A percentile compares a stretch with the other conserved stretches of the same genome.
phyloP scores from a whole-genome alignment of 768 basidiomycete species.

The Collybia mongolica region DNA sequence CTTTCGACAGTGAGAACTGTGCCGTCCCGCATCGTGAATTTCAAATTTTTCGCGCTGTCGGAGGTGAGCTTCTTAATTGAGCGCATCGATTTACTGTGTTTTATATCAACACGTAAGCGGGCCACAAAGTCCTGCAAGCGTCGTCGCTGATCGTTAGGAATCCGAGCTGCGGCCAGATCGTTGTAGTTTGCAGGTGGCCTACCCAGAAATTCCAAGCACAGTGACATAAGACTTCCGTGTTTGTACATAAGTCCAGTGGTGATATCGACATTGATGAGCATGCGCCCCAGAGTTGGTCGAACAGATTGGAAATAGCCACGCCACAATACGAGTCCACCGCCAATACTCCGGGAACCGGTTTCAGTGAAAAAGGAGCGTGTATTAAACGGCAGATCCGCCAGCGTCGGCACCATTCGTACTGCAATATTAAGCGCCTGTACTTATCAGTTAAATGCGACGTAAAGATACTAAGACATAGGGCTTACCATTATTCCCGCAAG shows the following conservation, averaged over 20 bases:
- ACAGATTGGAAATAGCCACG: constrained; percentile 82
- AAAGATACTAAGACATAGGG: neutral
- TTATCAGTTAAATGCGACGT: neutral
- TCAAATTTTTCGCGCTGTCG: constrained; percentile 44
- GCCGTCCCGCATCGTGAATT: constrained; percentile 56
- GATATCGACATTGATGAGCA: constrained; percentile 78
- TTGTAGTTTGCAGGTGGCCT: constrained; percentile 25
- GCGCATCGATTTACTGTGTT: neutral
- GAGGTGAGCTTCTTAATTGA: constrained; percentile 1
- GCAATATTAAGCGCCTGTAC: constrained; percentile 70
- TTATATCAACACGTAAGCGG: neutral
- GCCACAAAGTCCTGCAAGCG: neutral
- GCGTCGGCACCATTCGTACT: constrained; percentile 70
- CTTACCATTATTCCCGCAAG: constrained; percentile 56
- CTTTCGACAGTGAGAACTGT: constrained; percentile 50
- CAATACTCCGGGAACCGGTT: constrained; percentile 48
- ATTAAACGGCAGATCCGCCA: constrained; percentile 62
- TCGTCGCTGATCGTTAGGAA: constrained; percentile 50
- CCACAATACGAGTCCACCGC: constrained; percentile 68
- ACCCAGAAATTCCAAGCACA: constrained; percentile 57
- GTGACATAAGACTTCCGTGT: constrained; percentile 52
- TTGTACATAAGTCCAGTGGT: constrained; percentile 77
- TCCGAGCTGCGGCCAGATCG: constrained; percentile 29
- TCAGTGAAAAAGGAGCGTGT: constrained; percentile 72
- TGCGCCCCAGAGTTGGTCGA: constrained; percentile 58